Base-by-base conservation (phyloP, 208 protist species). In the Wallacemonas sp. region DNA sequence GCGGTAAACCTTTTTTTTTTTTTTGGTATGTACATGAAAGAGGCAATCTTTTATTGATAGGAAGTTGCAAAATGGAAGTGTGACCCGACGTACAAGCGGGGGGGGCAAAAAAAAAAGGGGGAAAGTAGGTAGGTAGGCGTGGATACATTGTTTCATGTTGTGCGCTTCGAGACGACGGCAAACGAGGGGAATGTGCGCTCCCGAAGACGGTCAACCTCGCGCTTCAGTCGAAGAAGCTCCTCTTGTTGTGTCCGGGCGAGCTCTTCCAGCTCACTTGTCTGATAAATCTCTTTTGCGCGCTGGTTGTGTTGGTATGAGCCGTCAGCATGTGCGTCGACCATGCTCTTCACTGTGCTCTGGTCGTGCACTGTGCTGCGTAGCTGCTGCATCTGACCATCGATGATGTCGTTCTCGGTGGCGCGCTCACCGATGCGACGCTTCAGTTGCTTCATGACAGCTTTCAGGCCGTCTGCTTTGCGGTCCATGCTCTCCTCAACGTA, bases 171-270 rank as follows among this genome's bases (percentile, higher is more conserved):
- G 6, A 97, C 93, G 33, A 95, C 86, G 21, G 93, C 89, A 75
- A 97, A 97, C 14, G 87, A 95, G 5, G 93, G 93, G 64, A 96
- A 97, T 31, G 90, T 96, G 22, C 80, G 73, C 49, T 94, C 89
- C 15, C 89, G 82, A 19, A 97, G 72, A 2, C 85, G 81, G 53
- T 97, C 90, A n/a, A 97, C 72, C 54, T 95, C 88, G 14, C 55
- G 66, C 58, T 95, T 96, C 19, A 97, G 73, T 17, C 74, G 80
- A 22, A 90, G 65, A 0, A 96, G 68, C 55, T 96, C 91, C 68
- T 95, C 85, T 68, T 97, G 87, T 71, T 97, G 93, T 21, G 74
- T 78, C 21, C 88, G 77, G 8, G 89, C 86, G 53, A 95, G 42
- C 31, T 96, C 88, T 64, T 94, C 87, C 24, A 97, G 77, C 70